Evolutionary conservation across 1,284 basidiomycete genomes (phyloP).

Genomic region (Malassezia caprae): DNA sequence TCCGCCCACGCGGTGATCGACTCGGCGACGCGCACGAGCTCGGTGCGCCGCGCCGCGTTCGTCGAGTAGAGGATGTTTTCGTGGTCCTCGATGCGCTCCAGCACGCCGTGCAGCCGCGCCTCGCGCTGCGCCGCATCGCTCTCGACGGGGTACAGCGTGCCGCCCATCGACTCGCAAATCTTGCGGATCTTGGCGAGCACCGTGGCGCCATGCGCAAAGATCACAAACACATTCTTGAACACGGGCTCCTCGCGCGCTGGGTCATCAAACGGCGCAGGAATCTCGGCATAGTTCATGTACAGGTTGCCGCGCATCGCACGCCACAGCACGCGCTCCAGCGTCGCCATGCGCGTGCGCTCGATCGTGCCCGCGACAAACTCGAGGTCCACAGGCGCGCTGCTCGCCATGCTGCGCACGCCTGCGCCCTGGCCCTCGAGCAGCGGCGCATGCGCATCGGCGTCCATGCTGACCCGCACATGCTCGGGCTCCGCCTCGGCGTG

Average conservation of each 20-base stretch:
- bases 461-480: slow-evolving; percentile 69
- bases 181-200: slow-evolving; percentile 94
- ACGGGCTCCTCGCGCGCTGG: slow-evolving; percentile 56
- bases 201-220: slow-evolving; percentile 92
- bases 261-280: slow-evolving; percentile 82
- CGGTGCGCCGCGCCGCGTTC: slow-evolving; percentile 62
- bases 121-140: slow-evolving; percentile 81
- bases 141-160: slow-evolving; percentile 90
- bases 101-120: slow-evolving; percentile 79
- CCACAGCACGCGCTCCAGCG: slow-evolving; percentile 96
- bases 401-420: slow-evolving; percentile 39
- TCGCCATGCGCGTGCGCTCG: slow-evolving; percentile 78
- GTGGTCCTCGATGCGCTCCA: slow-evolving; percentile 80
- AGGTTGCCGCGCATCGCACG: slow-evolving; percentile 93
- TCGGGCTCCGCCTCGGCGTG: slow-evolving; percentile 70
- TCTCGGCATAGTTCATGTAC: slow-evolving; percentile 97
- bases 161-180: slow-evolving; percentile 96
- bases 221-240: slow-evolving; percentile 94
- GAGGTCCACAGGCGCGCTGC: slow-evolving; percentile 59
- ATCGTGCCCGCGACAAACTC: slow-evolving; percentile 89
- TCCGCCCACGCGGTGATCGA: slow-evolving; percentile 81
- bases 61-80: slow-evolving; percentile 65
- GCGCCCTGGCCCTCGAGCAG: slow-evolving; percentile 66
- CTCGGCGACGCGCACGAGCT: slow-evolving; percentile 79
- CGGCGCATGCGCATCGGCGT: slow-evolving; percentile 70